Evolutionary conservation across 495 filamentous ascomycete genomes (phyloP).

Genomic region (Hypoxylon intermedium): DNA sequence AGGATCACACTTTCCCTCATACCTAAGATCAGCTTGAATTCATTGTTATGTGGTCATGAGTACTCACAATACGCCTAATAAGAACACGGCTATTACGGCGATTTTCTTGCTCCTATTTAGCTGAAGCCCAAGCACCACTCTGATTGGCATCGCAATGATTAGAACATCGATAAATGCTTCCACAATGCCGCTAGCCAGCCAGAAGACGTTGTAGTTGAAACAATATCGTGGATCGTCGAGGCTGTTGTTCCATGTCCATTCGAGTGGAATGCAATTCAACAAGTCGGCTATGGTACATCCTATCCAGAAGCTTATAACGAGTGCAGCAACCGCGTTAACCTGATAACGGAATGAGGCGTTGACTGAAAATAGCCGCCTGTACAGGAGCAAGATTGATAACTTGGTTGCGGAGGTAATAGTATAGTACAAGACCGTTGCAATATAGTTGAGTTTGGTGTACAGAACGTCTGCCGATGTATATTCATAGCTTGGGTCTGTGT

Average conservation of each 20-base stretch:
- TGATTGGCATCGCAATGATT: constrained; percentile 15
- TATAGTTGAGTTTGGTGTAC: constrained; percentile 10
- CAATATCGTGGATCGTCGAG: constrained; percentile 19
- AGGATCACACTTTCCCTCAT: constrained; percentile 6
- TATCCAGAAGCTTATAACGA: constrained; percentile 18
- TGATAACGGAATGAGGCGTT: constrained; percentile 1
- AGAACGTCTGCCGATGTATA: constrained; percentile 10
- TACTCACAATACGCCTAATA: constrained; percentile 12
- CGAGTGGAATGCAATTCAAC: constrained; percentile 20
- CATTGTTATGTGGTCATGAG: background rate
- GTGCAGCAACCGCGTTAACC: background rate
- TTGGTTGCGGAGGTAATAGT: constrained; percentile 16
- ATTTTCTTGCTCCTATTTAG: constrained; percentile 8
- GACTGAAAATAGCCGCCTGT: constrained; percentile 14
- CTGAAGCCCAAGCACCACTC: constrained; percentile 4
- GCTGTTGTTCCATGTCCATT: constrained; percentile 13
- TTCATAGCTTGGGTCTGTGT: background rate
- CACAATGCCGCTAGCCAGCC: constrained; percentile 7
- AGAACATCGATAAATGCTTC: constrained; percentile 15
- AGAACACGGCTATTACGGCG: constrained; percentile 8
- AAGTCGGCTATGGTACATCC: constrained; percentile 10
- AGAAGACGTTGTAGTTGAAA: constrained; percentile 20
- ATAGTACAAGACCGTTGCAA: constrained; percentile 13
- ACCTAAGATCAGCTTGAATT: background rate
- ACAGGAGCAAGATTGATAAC: constrained; percentile 21